Evolutionary conservation across 225 moss, liverwort and hornwort genomes (phyloP).

Genomic region (Thuidium tamariscinum): DNA sequence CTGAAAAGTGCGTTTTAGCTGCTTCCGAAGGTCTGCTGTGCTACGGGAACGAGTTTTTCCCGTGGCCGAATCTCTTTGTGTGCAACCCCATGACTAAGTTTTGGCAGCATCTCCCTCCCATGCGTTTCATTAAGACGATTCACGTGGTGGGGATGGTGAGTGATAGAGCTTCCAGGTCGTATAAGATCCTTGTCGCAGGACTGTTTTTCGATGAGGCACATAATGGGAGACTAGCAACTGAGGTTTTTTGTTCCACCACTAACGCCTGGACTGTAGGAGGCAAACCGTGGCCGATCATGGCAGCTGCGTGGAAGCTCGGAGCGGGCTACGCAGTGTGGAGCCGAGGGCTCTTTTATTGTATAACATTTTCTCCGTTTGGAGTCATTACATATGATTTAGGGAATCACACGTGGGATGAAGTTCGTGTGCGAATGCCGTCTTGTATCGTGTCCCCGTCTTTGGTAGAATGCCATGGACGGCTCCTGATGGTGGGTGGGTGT

Average conservation of each 20-base stretch:
- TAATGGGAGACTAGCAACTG: constrained; percentile 61
- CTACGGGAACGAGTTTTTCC: constrained; percentile 74
- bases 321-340: constrained; percentile 66
- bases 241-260: constrained; percentile 44
- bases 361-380: constrained; percentile 71
- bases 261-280: constrained; percentile 59
- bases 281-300: constrained; percentile 73
- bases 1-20: constrained; percentile 65
- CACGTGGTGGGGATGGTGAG: constrained; percentile 68
- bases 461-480: constrained; percentile 52
- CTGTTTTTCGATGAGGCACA: constrained; percentile 62
- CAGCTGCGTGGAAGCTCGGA: constrained; percentile 72
- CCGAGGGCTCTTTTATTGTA: constrained; percentile 55
- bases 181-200: constrained; percentile 59
- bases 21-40: constrained; percentile 62
- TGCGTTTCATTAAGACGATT: constrained; percentile 73
- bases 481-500: constrained; percentile 68
- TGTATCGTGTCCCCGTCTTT: constrained; percentile 68
- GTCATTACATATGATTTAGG: constrained; percentile 61
- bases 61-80: constrained; percentile 68
- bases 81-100: constrained; percentile 75
- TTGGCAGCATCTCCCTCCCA: constrained; percentile 70
- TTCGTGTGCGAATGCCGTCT: constrained; percentile 57
- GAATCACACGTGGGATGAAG: constrained; percentile 44
- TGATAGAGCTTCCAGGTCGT: constrained; percentile 40